These are phyloP conservation scores for Ophiostoma sp. DNA, from an alignment of 2,329 filamentous ascomycete species.

Conservation along the genomic window DNA sequence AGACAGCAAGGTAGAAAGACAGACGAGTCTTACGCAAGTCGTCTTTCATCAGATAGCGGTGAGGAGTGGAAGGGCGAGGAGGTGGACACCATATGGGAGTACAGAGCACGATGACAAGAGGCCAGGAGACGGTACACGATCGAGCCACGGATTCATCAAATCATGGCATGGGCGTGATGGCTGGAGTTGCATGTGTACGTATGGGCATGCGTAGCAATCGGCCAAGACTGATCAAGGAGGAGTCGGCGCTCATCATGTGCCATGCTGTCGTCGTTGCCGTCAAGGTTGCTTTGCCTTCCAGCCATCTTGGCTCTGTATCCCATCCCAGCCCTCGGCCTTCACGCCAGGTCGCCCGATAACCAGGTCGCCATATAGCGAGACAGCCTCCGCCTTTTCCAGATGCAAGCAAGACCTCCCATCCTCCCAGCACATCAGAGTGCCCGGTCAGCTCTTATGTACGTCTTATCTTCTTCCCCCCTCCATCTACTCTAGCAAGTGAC, in stretches of 20 bases:
- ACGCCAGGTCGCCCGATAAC: not conserved
- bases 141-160: not conserved
- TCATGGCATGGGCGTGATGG: not conserved
- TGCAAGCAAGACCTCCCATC: not conserved
- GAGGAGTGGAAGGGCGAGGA: not conserved
- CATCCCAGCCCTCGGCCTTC: not conserved
- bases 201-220: not conserved
- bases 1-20: not conserved
- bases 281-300: not conserved
- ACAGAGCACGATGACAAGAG: conserved; percentile 2
- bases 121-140: not conserved
- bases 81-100: not conserved
- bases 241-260: not conserved
- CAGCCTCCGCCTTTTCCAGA: not conserved
- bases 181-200: not conserved
- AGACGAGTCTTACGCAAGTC: not conserved
- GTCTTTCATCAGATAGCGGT: conserved; percentile 3
- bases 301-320: not conserved
- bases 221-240: not conserved
- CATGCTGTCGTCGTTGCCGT: not conserved
- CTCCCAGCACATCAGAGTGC: not conserved
- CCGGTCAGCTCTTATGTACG: not conserved
- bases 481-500: not conserved
- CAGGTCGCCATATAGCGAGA: not conserved
- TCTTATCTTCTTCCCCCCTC: not conserved